Base-by-base conservation (phyloP, 768 basidiomycete species). In the Leccinum obscurum region DNA sequence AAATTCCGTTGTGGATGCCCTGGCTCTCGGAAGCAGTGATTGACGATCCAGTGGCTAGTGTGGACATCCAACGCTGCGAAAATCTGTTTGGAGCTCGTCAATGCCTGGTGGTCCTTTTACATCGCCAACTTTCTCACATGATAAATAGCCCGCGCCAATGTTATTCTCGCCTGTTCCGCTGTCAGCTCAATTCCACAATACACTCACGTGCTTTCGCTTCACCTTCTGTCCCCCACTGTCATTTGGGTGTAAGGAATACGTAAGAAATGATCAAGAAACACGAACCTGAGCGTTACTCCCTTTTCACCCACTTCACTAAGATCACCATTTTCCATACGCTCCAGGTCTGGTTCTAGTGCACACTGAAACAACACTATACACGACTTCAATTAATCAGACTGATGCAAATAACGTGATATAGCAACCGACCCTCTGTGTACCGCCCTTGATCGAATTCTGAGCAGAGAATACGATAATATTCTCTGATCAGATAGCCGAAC, bases 271-370 rank as follows among this genome's bases (percentile, higher is more conserved):
- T 13, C 26, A 11, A 14, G 35, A 55, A 26, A 39, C 49, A 57
- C 64, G 20, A 34, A 76, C 76, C 77, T 78, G 11, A 85, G 62
- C 1, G 85, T 89, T 10, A 86, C 67, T 1, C 87, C 88, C 66
- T 85, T 87, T 68, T 89, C 88, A 4, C 88, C 87, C 15, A 89
- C 84, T 71, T 90, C 88, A 1, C 87, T 88, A 44, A 77, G 67
- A 66, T 89, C 88, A 0, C 88, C 86, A 24, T 85, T 85, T 28
- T 79, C 78, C 62, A 82, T 78, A 6, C 80, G 65, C 41, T 68
- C 72, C 13, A 83, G 59, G 66, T 83, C 82, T 34, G 74, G 76
- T 56, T 76, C 69, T 4, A 83, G 66, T 7, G 74, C 77, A 57
- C 78, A 79, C 48, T 78, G 77, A 46, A 69, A 58, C 1, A 79